Percentiles rank a stretch among this genome's conserved stretches.
Evolutionary conservation across 148 eudicot genomes (phyloP).

Genomic region (Rhododendron griersonianum): DNA sequence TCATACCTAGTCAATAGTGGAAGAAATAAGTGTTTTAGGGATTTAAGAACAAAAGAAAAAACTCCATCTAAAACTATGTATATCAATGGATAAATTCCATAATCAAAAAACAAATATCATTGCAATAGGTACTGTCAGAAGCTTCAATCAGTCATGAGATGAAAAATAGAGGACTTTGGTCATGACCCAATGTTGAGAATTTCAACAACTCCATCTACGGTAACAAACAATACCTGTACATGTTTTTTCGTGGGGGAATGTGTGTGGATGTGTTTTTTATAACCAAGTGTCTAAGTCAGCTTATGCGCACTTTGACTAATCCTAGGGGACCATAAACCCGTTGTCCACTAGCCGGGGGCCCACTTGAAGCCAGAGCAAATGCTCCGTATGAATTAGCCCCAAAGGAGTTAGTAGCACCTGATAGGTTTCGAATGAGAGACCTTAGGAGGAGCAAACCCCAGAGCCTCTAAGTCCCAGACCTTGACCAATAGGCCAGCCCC

Average conservation of each 20-base stretch:
- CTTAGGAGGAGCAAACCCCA: not conserved
- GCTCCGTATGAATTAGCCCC: not conserved
- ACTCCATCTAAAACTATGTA: not conserved
- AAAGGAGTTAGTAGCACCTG: not conserved
- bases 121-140: not conserved
- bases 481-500: too few species aligned
- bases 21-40: not conserved
- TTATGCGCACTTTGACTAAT: not conserved
- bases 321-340: not conserved
- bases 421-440: not conserved
- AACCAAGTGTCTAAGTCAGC: not conserved
- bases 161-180: too few species aligned
- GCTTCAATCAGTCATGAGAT: not conserved
- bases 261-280: not conserved
- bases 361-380: not conserved
- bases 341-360: not conserved
- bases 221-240: not conserved
- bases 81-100: not conserved
- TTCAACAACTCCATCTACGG: not conserved
- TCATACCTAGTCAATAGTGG: conserved; percentile 5
- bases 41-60: not conserved
- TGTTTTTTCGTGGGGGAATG: not conserved
- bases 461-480: not conserved
- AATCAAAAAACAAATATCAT: not conserved
- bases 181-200: not conserved